Percentiles rank a stretch among this genome's conserved stretches.
These are phyloP conservation scores for Turritis glabra DNA, from an alignment of 345 rosid genomes.

Conservation along the genomic window DNA sequence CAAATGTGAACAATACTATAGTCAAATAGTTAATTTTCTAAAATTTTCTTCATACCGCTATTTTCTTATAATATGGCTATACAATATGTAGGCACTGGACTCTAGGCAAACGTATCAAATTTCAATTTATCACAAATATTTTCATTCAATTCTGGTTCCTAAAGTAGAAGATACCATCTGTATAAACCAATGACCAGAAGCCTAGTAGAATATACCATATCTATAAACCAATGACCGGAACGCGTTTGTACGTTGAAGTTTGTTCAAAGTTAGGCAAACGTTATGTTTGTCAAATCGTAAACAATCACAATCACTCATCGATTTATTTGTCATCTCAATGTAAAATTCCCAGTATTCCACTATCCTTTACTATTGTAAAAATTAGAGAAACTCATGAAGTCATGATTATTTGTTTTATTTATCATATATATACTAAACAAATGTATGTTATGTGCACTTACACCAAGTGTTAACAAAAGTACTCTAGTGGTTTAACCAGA, in stretches of 20 bases:
- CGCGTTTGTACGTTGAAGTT: constrained; percentile 1
- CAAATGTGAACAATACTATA: background rate
- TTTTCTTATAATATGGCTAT: constrained; percentile 1
- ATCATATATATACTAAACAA: background rate
- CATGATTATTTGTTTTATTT: background rate
- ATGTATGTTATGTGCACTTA: background rate
- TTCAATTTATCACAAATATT: background rate
- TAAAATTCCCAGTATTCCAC: background rate
- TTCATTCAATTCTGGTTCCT: background rate
- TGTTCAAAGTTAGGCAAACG: constrained; percentile 35
- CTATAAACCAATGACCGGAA: constrained; percentile 21
- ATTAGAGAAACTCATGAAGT: background rate
- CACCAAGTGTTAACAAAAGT: background rate
- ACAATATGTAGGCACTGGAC: background rate
- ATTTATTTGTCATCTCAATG: background rate
- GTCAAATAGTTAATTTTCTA: background rate
- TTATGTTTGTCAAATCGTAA: constrained; percentile 11
- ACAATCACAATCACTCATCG: constrained; percentile 19
- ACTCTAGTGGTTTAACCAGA: background rate
- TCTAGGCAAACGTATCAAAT: background rate
- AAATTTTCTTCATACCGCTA: background rate
- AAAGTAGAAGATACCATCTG: background rate
- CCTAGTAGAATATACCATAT: background rate
- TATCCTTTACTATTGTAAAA: background rate
- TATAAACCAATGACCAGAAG: background rate